These are phyloP conservation scores for Verruconis gallopava DNA, from an alignment of 2,329 filamentous ascomycete species.

Conservation along the genomic window DNA sequence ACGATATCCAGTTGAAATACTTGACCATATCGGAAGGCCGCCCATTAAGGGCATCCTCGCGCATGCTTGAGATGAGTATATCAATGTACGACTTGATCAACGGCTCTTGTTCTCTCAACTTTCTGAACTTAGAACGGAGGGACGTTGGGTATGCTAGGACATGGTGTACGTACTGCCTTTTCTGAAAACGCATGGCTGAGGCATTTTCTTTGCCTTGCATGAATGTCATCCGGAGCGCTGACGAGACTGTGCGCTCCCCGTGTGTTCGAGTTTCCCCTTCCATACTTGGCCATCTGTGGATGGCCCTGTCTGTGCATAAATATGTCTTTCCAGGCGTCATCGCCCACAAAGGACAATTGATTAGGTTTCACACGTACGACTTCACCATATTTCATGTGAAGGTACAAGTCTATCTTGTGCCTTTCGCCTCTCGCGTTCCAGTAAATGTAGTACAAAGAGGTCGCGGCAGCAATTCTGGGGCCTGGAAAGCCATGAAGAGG, in stretches of 20 bases:
- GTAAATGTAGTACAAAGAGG: not conserved
- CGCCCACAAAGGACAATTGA: slow-evolving; percentile 32
- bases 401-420: not conserved
- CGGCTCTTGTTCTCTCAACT: slow-evolving; percentile 11
- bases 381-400: slow-evolving; percentile 24
- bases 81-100: slow-evolving; percentile 9
- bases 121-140: slow-evolving; percentile 1
- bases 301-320: slow-evolving; percentile 16
- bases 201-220: slow-evolving; percentile 6
- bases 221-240: slow-evolving; percentile 2
- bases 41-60: not conserved
- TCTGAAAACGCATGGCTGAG: slow-evolving; percentile 8
- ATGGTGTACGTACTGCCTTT: slow-evolving; percentile 4
- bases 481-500: slow-evolving; percentile 9
- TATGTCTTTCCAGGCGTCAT: slow-evolving; percentile 31
- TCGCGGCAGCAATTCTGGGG: slow-evolving; percentile 6
- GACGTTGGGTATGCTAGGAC: not conserved
- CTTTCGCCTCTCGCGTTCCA: not conserved
- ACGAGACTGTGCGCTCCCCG: not conserved
- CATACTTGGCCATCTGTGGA: not conserved
- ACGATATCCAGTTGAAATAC: slow-evolving; percentile 8
- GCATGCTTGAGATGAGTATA: slow-evolving; percentile 4
- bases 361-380: slow-evolving; percentile 36
- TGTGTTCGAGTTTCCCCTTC: not conserved
- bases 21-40: slow-evolving; percentile 4